phyloP scores from a whole-genome alignment of 345 rosid species.

The Angophora floribunda region DNA sequence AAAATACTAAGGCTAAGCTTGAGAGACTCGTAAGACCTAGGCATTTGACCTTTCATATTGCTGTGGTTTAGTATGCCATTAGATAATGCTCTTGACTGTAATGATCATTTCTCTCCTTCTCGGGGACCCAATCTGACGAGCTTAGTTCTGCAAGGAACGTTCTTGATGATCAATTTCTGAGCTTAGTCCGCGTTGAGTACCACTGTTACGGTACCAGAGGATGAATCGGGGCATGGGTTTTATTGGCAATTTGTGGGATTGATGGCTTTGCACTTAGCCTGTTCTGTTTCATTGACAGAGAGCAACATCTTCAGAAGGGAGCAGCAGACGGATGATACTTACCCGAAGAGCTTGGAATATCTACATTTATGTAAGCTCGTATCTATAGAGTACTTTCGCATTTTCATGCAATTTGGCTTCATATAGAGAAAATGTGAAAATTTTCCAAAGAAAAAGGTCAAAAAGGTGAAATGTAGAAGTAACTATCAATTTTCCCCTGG shows the following conservation, averaged over 20 bases:
- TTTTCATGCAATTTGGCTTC: background rate
- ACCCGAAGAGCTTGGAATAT: background rate
- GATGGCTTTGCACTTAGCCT: rapidly evolving
- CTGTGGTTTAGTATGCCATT: background rate
- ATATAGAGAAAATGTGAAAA: background rate
- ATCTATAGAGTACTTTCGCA: too few relatives aligned
- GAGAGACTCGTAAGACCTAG: background rate
- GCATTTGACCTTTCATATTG: background rate
- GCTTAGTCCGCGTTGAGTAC: background rate
- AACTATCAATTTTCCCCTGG: background rate
- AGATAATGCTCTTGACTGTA: background rate
- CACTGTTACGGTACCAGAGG: background rate
- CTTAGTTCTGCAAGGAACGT: background rate
- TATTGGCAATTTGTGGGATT: background rate
- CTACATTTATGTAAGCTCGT: background rate
- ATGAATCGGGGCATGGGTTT: background rate
- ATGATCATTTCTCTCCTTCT: background rate
- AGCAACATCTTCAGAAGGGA: background rate
- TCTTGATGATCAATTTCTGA: background rate
- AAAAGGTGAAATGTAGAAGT: background rate
- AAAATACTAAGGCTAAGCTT: background rate
- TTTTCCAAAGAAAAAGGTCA: background rate
- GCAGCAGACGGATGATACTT: background rate
- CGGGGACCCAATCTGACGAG: background rate
- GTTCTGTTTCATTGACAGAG: background rate